Evolutionary conservation across 371 early-diverging fungal genomes (phyloP), one percentile per base, ranked within the genome.

Genomic region (Saksenaea vasiformis): DNA sequence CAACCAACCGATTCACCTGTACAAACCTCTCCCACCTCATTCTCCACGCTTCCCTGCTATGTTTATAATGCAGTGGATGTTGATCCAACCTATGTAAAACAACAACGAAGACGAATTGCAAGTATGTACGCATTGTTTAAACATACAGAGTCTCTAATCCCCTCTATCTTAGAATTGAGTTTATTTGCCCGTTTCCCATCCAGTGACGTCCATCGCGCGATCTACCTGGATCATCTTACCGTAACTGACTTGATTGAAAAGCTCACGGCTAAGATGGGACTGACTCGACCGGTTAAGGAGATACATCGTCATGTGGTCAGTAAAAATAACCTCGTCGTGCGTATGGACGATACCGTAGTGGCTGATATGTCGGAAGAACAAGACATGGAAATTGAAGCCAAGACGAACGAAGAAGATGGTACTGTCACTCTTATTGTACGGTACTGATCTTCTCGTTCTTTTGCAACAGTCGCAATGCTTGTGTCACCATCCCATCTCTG

Each of bases 341-440:
- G 70, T n/a, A 71, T 79, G 13, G 84, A 86, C 22, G 85, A 86
- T 68, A 66, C 76, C 22, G 76, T 81, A 66, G 71, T 85, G 7
- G 73, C 71, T 0, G 78, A 84, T 54, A 81, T 86, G 65, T 61
- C 68, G 2, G 87, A 86, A 51, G 83, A 84, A 60, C 73, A 79
- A 43, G 83, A 79, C 57, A 86, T 86, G 77, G 76, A 72, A 9
- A 73, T 86, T 39, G 80, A 81, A 13, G 80, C 68, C 56, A 70
- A 73, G 9, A 62, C 78, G 28, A 73, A 72, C 39, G 67, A 67
- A 22, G 51, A 47, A 27, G 83, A 81, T 63, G 84, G 79, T 13
- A 64, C 65, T 19, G 62, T 77, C 31, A 78, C 77, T 31, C 62
- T 85, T 22, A 67, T 79, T 3, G 70, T 85, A 22, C 76, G 71